Evolutionary conservation across 768 basidiomycete genomes (phyloP), one percentile per base, ranked within the genome.

Genomic region (Suillus clintonianus): DNA sequence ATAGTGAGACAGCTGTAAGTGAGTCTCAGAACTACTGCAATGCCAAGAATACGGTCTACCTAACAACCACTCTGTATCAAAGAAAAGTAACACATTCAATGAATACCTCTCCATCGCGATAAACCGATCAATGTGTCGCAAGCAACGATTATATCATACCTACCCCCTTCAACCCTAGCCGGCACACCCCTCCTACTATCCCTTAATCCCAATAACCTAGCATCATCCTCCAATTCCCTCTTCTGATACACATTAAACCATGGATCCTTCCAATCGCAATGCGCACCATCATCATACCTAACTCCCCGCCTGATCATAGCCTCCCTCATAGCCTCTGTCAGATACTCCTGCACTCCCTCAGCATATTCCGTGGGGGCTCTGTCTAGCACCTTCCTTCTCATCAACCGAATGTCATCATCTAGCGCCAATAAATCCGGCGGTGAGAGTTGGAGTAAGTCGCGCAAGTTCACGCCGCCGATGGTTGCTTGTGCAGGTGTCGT

Each of bases 61-160:
- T 53, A 53, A 30, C 30, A 53, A 53, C 19, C 11, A 5, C 30
- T 19, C 17, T 7, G 4, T 8, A 50, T 48, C 48, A 27, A 30
- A 17, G 48, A 24, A 3, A 15, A 27, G 22, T 48, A 48, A 27
- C 1, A 37, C 11, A 10, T 17, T 53, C 34, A 53, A 53, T 34
- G 51, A n/a, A 53, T 53, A 53, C 51, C 30, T 34, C 51, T 53
- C 51, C 51, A 53, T 53, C 51, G 51, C 19, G 51, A 53, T n/a
- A 53, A 53, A 34, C 51, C 51, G 7, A 53, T 53, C 19, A 53
- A 6, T 19, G 51, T 53, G n/a, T 53, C 51, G 6, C 51, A 53
- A n/a, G 51, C 51, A 34, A 53, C 51, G 6, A 32, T 53, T 53
- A 53, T 53, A 17, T 53, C 51, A 30, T 53, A 53, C 19, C 51